These are phyloP conservation scores for Aspergillus uvarum DNA, from an alignment of 2,329 filamentous ascomycete species.

Conservation along the genomic window DNA sequence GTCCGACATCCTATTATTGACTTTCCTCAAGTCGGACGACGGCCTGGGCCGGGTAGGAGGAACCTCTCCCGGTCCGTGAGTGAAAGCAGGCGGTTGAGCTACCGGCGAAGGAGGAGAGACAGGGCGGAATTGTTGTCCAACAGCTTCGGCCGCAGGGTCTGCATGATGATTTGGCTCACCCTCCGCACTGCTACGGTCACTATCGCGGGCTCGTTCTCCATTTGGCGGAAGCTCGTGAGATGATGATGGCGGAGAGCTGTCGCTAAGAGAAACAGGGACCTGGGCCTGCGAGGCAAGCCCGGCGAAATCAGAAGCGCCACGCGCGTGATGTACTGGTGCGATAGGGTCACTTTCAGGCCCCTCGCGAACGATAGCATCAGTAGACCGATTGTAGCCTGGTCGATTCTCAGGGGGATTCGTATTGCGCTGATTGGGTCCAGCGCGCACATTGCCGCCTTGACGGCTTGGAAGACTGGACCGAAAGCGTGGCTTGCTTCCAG, in stretches of 20 bases:
- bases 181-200: conserved; percentile 43
- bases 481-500: conserved; percentile 52
- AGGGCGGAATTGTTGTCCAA: conserved; percentile 39
- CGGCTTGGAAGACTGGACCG: conserved; percentile 39
- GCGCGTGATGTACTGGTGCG: conserved; percentile 27
- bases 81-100: conserved; percentile 73
- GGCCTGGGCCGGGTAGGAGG: conserved; percentile 70
- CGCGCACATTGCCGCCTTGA: conserved; percentile 37
- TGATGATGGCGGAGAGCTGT: conserved; percentile 40
- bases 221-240: conserved; percentile 32
- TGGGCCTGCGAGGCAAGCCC: conserved; percentile 21
- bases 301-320: conserved; percentile 35
- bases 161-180: conserved; percentile 33
- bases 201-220: conserved; percentile 22
- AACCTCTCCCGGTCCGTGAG: conserved; percentile 69
- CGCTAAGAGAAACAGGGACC: conserved; percentile 20
- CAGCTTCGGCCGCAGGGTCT: conserved; percentile 26
- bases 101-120: conserved; percentile 74
- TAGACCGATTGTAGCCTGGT: conserved; percentile 36
- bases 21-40: conserved; percentile 73
- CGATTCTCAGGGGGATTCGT: conserved; percentile 20
- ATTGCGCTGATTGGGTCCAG: conserved; percentile 26
- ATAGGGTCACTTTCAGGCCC: conserved; percentile 23
- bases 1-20: conserved; percentile 79
- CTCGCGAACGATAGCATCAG: conserved; percentile 36